Base-by-base conservation (phyloP, 257 asterid genomes). In the Pogostemon cablin region DNA sequence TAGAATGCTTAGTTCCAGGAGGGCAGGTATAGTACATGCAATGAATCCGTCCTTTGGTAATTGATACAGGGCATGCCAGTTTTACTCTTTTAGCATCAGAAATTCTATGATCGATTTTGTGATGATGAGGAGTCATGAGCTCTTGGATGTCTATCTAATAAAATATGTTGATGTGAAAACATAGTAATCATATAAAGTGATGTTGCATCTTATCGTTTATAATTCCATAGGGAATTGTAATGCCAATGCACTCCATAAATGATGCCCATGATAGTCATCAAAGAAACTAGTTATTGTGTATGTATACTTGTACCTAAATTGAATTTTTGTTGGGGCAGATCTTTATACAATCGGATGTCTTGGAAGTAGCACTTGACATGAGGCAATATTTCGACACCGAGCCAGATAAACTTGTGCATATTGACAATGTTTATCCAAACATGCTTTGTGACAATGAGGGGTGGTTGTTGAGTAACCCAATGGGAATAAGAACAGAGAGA, bases 401-500 rank as follows among this genome's bases (percentile, higher is more conserved):
- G 75, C 56, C 82, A 10, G 80, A 83, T 42, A 83, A 79, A 76
- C 85, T 93, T 15, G 78, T 83, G 12, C 96, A 86, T 62, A 75
- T 87, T 20, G 86, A 85, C 79, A 52, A 25, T 3, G 54, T 82
- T 41, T 64, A 84, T 48, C 78, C 82, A 69, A 68, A 64, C 70
- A 60, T 85, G 74, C 73, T 41, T 2, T 88, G 90, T 44, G 90
- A 89, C 70, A 15, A 57, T 17, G 95, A 87, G 42, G 97, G 98
- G 9, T 93, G 98, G 98, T 73, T 93, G 77, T 71, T 86, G 81
- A 81, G 75, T 61, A 93, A 86, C 74, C 98, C 98, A 37, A 78
- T 93, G 93, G 96, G 93, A 50, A 89, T 89, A 77, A 83, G 92
- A 70, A 89, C 98, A 0, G 98, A 91, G 73, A 85, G 98, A 74